phyloP scores from a whole-genome alignment of 805 yeast genomes.

The Spathaspora sp. region DNA sequence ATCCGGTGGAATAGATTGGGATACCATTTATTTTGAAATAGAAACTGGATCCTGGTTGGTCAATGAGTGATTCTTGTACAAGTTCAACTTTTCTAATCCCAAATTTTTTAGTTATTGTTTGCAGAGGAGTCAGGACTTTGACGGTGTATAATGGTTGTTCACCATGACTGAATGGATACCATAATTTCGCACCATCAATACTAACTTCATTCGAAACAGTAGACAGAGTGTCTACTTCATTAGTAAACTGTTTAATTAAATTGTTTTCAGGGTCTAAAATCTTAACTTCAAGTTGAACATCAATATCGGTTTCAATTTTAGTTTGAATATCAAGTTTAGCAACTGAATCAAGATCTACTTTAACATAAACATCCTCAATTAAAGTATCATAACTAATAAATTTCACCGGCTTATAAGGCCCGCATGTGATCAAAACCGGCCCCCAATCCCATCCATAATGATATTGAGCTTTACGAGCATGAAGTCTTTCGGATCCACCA shows the following conservation, averaged over 20 bases:
- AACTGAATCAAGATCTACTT: slow-evolving; percentile 6
- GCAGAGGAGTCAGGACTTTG: slow-evolving; percentile 10
- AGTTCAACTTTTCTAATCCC: slow-evolving; percentile 43
- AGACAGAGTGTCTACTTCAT: not conserved
- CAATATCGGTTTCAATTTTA: not conserved
- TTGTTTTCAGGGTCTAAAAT: slow-evolving; percentile 13
- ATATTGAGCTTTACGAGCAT: slow-evolving; percentile 50
- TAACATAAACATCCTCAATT: slow-evolving; percentile 16
- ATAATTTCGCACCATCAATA: slow-evolving; percentile 27
- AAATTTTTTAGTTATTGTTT: slow-evolving; percentile 18
- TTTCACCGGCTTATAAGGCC: slow-evolving; percentile 38
- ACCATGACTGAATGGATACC: slow-evolving; percentile 43
- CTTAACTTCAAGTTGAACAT: slow-evolving; percentile 3
- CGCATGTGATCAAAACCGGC: slow-evolving; percentile 41
- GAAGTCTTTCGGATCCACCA: slow-evolving; percentile 42
- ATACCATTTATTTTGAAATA: slow-evolving; percentile 39
- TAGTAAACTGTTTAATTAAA: not conserved
- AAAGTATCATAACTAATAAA: slow-evolving; percentile 16
- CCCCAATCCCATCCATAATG: slow-evolving; percentile 64
- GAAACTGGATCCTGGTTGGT: slow-evolving; percentile 36
- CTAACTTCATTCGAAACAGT: slow-evolving; percentile 1
- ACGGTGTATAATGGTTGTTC: slow-evolving; percentile 28
- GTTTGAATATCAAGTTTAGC: slow-evolving; percentile 11
- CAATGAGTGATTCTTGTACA: slow-evolving; percentile 27
- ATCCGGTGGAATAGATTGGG: slow-evolving; percentile 37